These are phyloP conservation scores for Termitomyces bulborhizus DNA, from an alignment of 768 basidiomycete genomes.

Conservation along the genomic window DNA sequence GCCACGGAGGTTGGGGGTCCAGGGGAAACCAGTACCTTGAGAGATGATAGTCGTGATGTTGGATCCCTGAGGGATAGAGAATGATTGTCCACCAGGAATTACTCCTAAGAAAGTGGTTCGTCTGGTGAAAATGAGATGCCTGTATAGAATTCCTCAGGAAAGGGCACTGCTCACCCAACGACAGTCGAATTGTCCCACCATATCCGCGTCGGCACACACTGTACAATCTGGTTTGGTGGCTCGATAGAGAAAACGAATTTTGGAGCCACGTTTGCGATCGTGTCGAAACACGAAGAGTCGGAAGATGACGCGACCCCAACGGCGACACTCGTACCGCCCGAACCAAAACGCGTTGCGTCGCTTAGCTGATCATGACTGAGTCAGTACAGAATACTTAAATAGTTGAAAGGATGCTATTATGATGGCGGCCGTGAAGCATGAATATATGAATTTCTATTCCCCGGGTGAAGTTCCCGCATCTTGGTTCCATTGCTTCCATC, in stretches of 20 bases:
- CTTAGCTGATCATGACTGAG: constrained; percentile 39
- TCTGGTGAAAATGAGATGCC: constrained; percentile 23
- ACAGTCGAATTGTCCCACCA: constrained; percentile 55
- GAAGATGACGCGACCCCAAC: constrained; percentile 46
- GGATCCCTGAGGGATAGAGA: constrained; percentile 47
- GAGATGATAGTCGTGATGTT: constrained; percentile 33
- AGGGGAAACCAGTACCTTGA: constrained; percentile 61
- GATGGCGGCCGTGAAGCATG: not conserved
- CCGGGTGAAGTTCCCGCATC: not conserved
- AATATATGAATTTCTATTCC: not conserved
- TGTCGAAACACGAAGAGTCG: constrained; percentile 57
- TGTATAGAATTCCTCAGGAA: not conserved
- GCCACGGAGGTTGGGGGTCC: constrained; percentile 57
- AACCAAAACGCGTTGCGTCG: constrained; percentile 55
- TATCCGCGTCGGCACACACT: constrained; percentile 57
- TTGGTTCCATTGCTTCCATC: not conserved
- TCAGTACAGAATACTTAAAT: not conserved
- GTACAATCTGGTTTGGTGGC: constrained; percentile 58
- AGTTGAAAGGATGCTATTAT: not conserved
- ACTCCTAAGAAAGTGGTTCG: constrained; percentile 60
- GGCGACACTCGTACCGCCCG: constrained; percentile 69
- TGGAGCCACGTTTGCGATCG: constrained; percentile 39
- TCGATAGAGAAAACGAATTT: constrained; percentile 55
- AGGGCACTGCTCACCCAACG: constrained; percentile 37
- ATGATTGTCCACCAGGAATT: constrained; percentile 77